Percentiles rank a stretch among this genome's conserved stretches.
Conservation (phyloP, 2,329 filamentous ascomycete species). For the Neopestalotiopsis sp. region DNA sequence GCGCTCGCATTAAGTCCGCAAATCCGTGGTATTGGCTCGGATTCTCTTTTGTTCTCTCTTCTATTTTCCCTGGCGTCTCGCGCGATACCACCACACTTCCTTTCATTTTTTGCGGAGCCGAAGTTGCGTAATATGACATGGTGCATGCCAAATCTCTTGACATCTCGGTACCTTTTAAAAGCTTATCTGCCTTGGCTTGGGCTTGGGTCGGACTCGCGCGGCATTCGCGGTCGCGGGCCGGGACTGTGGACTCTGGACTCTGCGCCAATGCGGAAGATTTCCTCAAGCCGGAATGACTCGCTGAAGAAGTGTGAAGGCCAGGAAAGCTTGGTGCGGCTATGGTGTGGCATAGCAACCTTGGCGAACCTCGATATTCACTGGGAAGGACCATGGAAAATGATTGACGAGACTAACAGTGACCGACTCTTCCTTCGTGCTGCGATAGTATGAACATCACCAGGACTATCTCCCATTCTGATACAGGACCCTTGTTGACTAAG, state of each 20-base stretch:
- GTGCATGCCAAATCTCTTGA: not conserved
- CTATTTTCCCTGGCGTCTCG: not conserved
- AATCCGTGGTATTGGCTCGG: not conserved
- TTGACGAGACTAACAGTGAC: not conserved
- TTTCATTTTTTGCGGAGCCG: not conserved
- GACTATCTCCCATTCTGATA: not conserved
- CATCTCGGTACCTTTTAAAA: slow-evolving; percentile 5
- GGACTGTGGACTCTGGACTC: not conserved
- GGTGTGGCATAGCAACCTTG: not conserved
- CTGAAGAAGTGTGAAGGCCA: not conserved
- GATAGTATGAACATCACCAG: not conserved
- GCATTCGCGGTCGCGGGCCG: slow-evolving; percentile 13
- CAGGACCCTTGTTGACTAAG: not conserved
- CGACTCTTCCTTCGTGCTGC: not conserved
- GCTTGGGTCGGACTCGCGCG: not conserved
- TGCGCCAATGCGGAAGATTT: slow-evolving; percentile 9
- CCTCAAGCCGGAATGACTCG: not conserved
- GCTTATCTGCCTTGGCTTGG: slow-evolving; percentile 6
- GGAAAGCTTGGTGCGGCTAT: slow-evolving; percentile 1
- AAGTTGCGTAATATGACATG: not conserved
- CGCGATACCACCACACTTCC: not conserved
- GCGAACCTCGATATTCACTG: not conserved
- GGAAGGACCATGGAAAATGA: not conserved
- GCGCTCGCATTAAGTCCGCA: not conserved
- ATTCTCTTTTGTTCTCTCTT: not conserved